Base-by-base conservation (phyloP, 352 stramenopile species). In the Pythium periplocum region DNA sequence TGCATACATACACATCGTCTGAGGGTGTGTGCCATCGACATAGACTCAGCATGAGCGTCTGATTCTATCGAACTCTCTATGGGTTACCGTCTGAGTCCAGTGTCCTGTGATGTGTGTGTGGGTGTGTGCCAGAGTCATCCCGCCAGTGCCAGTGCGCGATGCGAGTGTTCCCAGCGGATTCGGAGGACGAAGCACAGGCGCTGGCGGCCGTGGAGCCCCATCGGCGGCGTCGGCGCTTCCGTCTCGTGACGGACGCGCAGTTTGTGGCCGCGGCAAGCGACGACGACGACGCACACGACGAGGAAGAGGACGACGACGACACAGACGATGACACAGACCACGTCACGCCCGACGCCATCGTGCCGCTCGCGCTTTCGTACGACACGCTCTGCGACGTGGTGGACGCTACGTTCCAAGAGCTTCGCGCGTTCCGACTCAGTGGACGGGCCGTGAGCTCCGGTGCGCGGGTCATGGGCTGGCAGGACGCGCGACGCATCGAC, bases 401-500 rank as follows among this genome's bases (percentile, higher is more conserved):
- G 53, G 72, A 83, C 50, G 70, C 80, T 11, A 73, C 71, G n/a
- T 85, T 82, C 59, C 63, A 78, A n/a, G 63, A 60, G 38, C 70
- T 87, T 32, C 55, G 81, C 34, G 43, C 49, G 9, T 90, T 90
- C 53, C 66, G 69, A 9, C 57, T 90, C 5, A 82, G 67, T 46
- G 76, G 78, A 2, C 66, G 57, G 3, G 51, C 67, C 1, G 61
- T 90, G 51, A 80, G 59, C 36, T 68, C 67, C 0, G 76, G 76
- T 33, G 68, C 61, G 17, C 69, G 58, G n/a, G 64, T 87, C 46
- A 65, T 90, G 57, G 78, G 78, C 33, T 90, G 78, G 78, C 68
- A 87, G 37, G 78, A 90, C 59, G 73, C 75, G 47, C 70, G 78
- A 0, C 53, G 84, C 37, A 47, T 82, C 17, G 74, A 86, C 35